phyloP scores from a whole-genome alignment of 2,329 filamentous ascomycete species.

The Setomelanomma holmii region DNA sequence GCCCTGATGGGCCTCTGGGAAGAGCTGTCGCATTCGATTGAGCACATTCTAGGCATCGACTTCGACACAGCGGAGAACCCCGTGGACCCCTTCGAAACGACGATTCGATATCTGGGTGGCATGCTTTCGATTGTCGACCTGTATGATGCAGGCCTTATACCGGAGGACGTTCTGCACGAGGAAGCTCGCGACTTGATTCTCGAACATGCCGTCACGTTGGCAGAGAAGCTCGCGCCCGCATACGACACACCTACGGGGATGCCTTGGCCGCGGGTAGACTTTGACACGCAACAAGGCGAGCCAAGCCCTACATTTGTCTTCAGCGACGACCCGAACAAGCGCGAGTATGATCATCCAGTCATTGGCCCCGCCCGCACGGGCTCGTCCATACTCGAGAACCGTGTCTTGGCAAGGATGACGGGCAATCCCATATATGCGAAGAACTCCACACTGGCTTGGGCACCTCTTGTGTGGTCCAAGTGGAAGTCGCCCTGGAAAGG shows the following conservation, averaged over 20 bases:
- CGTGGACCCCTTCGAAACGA: constrained; percentile 53
- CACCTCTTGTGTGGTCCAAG: constrained; percentile 54
- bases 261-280: constrained; percentile 56
- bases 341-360: constrained; percentile 43
- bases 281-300: constrained; percentile 43
- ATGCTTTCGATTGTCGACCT: constrained; percentile 51
- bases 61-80: constrained; percentile 44
- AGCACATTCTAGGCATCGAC: constrained; percentile 49
- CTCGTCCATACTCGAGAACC: constrained; percentile 55
- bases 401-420: constrained; percentile 50
- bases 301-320: constrained; percentile 39
- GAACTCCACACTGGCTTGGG: constrained; percentile 54
- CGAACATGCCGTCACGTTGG: constrained; percentile 47
- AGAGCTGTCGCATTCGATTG: constrained; percentile 49
- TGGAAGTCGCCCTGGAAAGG: constrained; percentile 50
- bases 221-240: constrained; percentile 47
- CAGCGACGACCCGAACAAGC: constrained; percentile 36
- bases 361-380: constrained; percentile 53
- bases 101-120: constrained; percentile 51
- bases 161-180: constrained; percentile 37
- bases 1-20: constrained; percentile 53
- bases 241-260: constrained; percentile 52
- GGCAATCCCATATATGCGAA: constrained; percentile 48
- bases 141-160: constrained; percentile 51
- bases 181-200: constrained; percentile 45